Evolutionary conservation across 768 basidiomycete genomes (phyloP), one percentile per base, ranked within the genome.

Genomic region (Pleurotus citrinopileatus): DNA sequence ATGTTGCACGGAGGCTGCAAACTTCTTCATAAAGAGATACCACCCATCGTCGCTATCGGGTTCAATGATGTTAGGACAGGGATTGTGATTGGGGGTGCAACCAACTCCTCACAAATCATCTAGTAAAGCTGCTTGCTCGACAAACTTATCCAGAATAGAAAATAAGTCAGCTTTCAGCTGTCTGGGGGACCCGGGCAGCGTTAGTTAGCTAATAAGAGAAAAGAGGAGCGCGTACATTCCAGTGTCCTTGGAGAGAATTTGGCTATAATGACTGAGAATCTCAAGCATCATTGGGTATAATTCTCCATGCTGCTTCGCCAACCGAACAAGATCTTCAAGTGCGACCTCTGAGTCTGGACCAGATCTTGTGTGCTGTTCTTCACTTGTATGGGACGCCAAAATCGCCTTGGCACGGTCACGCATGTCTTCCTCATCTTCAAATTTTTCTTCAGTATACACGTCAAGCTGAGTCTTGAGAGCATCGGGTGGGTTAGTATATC

Each of bases 341-440:
- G 77, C 77, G 2, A 72, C 63, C 48, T 80, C 82, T 0, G 81
- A 78, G 26, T 86, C 85, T 2, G 79, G 79, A 3, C 62, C 60
- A 2, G 69, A 59, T 13, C 70, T 63, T 42, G 70, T 64, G 32
- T 73, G 73, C 12, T 13, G 22, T 7, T 26, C 20, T 5, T 61
- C 66, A 29, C 56, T 57, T 13, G 57, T 59, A 42, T 60, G 58
- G 32, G 63, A 64, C 15, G 56, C 46, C 43, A 77, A 59, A 15
- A 74, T 42, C 44, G 61, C 62, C 29, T 70, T 75, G 32, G 81
- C 73, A 29, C 83, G 79, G 58, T 94, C 86, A 34, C 84, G 83
- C 68, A 91, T 78, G 46, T 94, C 90, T 63, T 89, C 86, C 65
- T 91, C 89, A 64, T 97, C 94, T 61, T 95, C 93, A 42, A 86